Base-by-base conservation (phyloP, 2,329 filamentous ascomycete genomes). In the Diaporthe ilicicola region DNA sequence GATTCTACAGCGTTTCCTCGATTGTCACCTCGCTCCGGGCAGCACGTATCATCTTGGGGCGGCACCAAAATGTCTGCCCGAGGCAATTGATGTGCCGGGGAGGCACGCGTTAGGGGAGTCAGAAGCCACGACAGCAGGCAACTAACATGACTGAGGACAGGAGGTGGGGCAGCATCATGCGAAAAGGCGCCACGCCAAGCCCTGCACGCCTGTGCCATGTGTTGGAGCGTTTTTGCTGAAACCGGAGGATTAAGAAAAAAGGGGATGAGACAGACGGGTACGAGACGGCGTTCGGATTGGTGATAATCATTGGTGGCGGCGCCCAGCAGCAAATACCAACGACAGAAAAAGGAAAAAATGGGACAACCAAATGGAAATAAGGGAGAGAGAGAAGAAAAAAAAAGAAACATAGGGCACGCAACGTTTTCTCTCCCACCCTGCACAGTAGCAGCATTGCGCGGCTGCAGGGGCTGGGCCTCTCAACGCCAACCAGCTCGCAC, bases 121-220 rank as follows among this genome's bases (percentile, higher is more conserved):
- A 34, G 42, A 32, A 24, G 59, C 59, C 27, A 15, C 34, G 59
- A 48, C 59, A 48, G 59, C 59, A 48, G 42, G 27, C 59, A 24
- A 62, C 59, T 37, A 62, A 62, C 59, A 62, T 62, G 42, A 62
- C 59, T 62, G 56, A 32, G 56, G 42, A 22, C 56, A 62, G 19
- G 42, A 34, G 59, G 59, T 48, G 59, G 59, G 59, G 59, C 59
- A 62, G 59, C 39, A 37, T 67, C 65, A 67, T 67, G 65, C 53
- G 65, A 32, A 39, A 39, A 24, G 65, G 29, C 65, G 65, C 65
- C 65, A 67, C 51, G 65, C 65, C 65, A 67, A 67, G 65, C 27
- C 51, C 44, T 27, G 48, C 32, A 34, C 32, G 32, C 32, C 32
- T 34, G 32, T 34, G 65, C 65, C 65, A 67, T 67, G 65, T 67